A percentile compares a stretch with the other conserved stretches of the same genome.
phyloP scores from a whole-genome alignment of 2,329 filamentous ascomycete genomes.

The Amphichorda felina region DNA sequence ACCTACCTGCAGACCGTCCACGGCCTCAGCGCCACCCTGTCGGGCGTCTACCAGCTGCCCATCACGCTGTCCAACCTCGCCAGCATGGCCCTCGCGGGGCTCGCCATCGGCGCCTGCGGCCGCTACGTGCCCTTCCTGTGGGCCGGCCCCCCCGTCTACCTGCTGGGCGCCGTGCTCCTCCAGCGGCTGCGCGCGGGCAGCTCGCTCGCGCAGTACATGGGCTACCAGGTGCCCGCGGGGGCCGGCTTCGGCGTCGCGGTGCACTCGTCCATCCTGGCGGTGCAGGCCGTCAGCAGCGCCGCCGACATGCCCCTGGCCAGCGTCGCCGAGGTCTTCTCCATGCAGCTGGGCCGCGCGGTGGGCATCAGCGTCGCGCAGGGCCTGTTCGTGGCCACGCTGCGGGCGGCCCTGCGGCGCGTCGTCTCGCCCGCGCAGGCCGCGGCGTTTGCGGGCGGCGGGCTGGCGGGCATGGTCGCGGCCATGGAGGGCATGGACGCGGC shows the following conservation, averaged over 20 bases:
- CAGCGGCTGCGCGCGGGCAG: background rate
- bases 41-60: conserved; percentile 1
- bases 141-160: background rate
- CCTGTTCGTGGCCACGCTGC: background rate
- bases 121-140: conserved; percentile 1
- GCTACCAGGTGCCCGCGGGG: background rate
- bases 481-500: background rate
- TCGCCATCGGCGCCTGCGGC: background rate
- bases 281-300: background rate
- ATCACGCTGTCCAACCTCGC: background rate
- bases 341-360: conserved; percentile 1
- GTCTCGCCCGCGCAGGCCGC: background rate
- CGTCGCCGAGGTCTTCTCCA: background rate
- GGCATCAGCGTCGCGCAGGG: background rate
- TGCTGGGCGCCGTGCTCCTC: background rate
- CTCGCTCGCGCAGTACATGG: background rate
- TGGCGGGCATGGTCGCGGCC: background rate
- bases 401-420: background rate
- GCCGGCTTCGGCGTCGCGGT: background rate
- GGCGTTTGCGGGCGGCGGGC: background rate
- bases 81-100: background rate
- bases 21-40: background rate
- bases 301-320: background rate
- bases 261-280: background rate
- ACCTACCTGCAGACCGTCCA: conserved; percentile 1